A percentile compares a stretch with the other conserved stretches of the same genome.
These are phyloP conservation scores for Teratosphaeria destructans DNA, from an alignment of 2,329 filamentous ascomycete species.

Conservation along the genomic window DNA sequence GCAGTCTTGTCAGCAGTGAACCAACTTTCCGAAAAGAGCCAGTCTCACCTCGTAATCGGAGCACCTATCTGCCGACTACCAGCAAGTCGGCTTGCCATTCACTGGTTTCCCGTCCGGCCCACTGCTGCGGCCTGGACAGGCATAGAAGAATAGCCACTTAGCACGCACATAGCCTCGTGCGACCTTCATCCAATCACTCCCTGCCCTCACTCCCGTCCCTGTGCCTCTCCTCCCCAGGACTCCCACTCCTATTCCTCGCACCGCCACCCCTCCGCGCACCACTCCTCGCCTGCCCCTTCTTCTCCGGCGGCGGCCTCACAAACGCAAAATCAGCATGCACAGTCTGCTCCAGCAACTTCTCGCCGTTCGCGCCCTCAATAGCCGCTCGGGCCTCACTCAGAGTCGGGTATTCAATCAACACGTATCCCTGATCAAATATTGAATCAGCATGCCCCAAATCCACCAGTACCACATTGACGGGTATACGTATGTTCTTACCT, in stretches of 20 bases:
- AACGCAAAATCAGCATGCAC: conserved; percentile 77
- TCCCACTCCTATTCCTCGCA: conserved; percentile 5
- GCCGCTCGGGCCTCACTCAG: conserved; percentile 70
- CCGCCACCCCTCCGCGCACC: conserved; percentile 5
- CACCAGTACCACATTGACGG: conserved; percentile 1
- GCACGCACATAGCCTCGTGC: neutral
- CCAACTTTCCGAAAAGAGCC: neutral
- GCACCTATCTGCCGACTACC: neutral
- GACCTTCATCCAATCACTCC: neutral
- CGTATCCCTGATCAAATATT: conserved; percentile 55
- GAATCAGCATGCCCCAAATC: neutral
- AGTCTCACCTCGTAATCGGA: neutral
- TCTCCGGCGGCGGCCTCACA: conserved; percentile 63
- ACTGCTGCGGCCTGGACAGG: neutral
- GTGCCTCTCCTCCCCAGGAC: conserved; percentile 4
- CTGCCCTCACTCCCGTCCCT: conserved; percentile 5
- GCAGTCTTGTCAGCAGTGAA: neutral
- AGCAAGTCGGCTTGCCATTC: neutral
- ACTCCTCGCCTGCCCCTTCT: conserved; percentile 17
- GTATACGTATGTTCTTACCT: conserved; percentile 42
- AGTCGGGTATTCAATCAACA: conserved; percentile 73
- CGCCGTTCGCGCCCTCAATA: conserved; percentile 66
- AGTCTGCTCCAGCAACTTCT: conserved; percentile 72
- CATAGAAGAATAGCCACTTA: neutral
- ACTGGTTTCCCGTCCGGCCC: no score